Base-by-base conservation (phyloP, 805 yeast genomes). In the Soucietia sequanensis region DNA sequence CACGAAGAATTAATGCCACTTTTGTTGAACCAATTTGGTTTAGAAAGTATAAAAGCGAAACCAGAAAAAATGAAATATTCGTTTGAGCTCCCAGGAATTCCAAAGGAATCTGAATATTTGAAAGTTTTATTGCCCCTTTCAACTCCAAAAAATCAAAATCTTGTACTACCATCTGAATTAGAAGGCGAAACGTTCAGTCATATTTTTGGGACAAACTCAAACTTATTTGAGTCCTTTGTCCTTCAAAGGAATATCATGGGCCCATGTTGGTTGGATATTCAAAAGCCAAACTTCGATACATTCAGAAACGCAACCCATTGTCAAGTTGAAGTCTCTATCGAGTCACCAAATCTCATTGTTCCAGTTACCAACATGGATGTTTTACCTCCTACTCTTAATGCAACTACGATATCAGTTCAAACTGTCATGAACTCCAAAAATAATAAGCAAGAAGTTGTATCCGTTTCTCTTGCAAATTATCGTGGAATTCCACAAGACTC, bases 241-340 rank as follows among this genome's bases (percentile, higher is more conserved):
- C 50, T 90, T 17, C 87, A 82, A 56, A 72, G 85, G 47, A 81
- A 83, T 47, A 72, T 93, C 29, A 90, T 88, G 96, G 99, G 99
- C 7, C 99, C 99, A 3, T 89, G 98, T 57, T 93, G 99, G 99
- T 66, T 93, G 34, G 84, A 84, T 31, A 70, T 93, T 34, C 67
- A 72, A 27, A 72, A 76, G 33, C 83, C 81, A 31, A 80, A 81
- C 42, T 83, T 84, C 47, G 54, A 58, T 16, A 57, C 76, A 0
- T 58, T 81, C 26, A 73, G 70, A 34, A 82, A 80, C 50, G 72
- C 84, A 2, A 81, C 95, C 0, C 91, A 90, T 62, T 86, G 95
- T 60, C 76, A 76, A 37, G 71, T 85, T n/a, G 95, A 88, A 50
- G 77, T 84, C 2, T 62, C 80, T 1, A 75, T 85, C 1, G 50